Evolutionary conservation across 1,284 basidiomycete species (phyloP), one percentile per base, ranked within the genome.

Genomic region (Ustilago hordei): DNA sequence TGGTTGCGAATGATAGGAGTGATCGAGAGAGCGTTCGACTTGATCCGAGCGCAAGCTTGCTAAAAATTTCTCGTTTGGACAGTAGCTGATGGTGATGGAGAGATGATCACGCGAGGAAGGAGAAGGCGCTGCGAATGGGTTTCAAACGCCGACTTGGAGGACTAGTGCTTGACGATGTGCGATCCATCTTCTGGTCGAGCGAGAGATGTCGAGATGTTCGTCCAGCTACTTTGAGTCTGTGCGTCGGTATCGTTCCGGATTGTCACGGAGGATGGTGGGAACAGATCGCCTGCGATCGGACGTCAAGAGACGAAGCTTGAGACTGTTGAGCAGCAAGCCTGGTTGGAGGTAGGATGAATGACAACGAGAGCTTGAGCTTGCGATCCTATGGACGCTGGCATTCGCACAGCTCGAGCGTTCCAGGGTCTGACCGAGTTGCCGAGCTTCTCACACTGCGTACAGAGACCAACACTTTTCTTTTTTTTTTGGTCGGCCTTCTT

Each of bases 391-490:
- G 52, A 19, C 60, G 41, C 32, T 39, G 8, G 50, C 64, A 65
- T 55, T 55, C 39, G 47, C 23, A 28, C 19, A 48, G 47, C 28
- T 8, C 7, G 8, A 48, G 19, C 4, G n/a, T 48, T 53, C 41
- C 55, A 52, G 48, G 50, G 39, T 57, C 48, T 58, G 17, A 12
- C 47, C 3, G 47, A 34, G 13, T 36, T 54, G 32, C 32, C 52
- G 15, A 54, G 23, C 13, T 28, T 23, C 7, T n/a, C 52, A 34
- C 35, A 45, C 45, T 57, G 55, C 55, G 43, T 34, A 31, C 2
- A 69, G 67, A 69, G 67, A 69, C 57, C 67, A 69, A 69, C 67
- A 69, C 67, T 60, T 69, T 55, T 13, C 34, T 55, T 55, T 39
- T 55, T 28, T 55, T 39, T 23, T 41, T 32, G 61, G 17, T 43